phyloP scores from a whole-genome alignment of 2,329 filamentous ascomycete species.

The Diaporthe vaccinii region DNA sequence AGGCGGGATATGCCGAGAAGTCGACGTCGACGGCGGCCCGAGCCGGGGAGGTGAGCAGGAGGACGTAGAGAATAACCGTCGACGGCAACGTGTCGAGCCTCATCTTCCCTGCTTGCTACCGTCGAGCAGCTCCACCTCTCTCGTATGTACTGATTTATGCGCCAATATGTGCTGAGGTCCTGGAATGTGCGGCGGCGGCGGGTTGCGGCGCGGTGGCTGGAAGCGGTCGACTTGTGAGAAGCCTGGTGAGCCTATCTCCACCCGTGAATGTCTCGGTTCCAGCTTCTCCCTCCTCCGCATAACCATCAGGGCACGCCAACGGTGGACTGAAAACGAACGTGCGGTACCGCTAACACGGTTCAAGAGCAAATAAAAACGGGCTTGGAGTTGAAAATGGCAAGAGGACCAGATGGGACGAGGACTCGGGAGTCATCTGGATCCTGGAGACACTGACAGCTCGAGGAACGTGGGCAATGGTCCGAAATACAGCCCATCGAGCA shows the following conservation, averaged over 20 bases:
- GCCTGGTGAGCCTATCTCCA: constrained; percentile 21
- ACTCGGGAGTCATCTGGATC: constrained; percentile 30
- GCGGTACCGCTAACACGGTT: constrained; percentile 27
- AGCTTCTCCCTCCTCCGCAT: constrained; percentile 20
- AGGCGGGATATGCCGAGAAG: constrained; percentile 60
- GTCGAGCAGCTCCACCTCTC: constrained; percentile 17
- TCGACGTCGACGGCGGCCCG: constrained; percentile 44
- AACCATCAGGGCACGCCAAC: neutral
- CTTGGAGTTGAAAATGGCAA: constrained; percentile 24
- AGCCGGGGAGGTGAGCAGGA: constrained; percentile 8
- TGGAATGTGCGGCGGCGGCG: neutral
- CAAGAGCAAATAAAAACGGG: constrained; percentile 14
- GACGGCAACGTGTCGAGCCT: constrained; percentile 24
- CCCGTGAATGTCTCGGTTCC: constrained; percentile 8
- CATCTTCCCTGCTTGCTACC: constrained; percentile 26
- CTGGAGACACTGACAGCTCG: constrained; percentile 12
- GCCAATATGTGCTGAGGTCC: neutral
- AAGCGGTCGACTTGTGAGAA: neutral
- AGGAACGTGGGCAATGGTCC: constrained; percentile 20
- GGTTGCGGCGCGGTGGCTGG: constrained; percentile 3
- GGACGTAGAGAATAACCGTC: constrained; percentile 9
- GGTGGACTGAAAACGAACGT: constrained; percentile 6
- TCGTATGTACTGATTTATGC: neutral
- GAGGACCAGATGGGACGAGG: constrained; percentile 23
- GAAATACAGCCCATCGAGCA: constrained; percentile 2